Base-by-base conservation (phyloP, 768 basidiomycete species). In the Amanita pseudoporphyria region DNA sequence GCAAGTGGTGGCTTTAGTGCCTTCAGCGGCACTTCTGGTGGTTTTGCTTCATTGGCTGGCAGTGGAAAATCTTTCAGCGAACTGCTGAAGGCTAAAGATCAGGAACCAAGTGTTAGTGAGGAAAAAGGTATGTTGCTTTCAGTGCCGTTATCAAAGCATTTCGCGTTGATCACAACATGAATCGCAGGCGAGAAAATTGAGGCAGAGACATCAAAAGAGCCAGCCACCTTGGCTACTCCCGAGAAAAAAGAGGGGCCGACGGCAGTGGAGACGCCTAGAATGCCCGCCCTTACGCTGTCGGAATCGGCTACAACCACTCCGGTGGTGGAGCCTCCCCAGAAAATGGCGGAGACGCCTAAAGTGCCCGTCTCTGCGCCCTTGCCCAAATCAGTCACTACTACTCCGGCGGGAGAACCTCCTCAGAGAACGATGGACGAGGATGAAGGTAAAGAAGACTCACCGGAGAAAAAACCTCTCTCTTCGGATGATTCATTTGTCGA, bases 41-140 rank as follows among this genome's bases (percentile, higher is more conserved):
- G 71, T 1, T 78, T 82, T 51, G 62, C 67, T 3, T 64, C 71
- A 13, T 65, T 71, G 46, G 56, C 70, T 5, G 68, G 65, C 0
- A 63, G 66, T 1, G 65, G 67, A 31, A 76, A 73, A 55, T 77
- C 84, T 0, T 89, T 84, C 55, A 63, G 68, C 12, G 47, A 49
- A 28, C 22, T 49, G 9, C 42, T 49, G 0, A 48, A 45, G 36
- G 12, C 38, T 1, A 42, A 31, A 39, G 50, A 45, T 24, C 12
- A 19, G 19, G 45, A 24, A 9, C n/a, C 46, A 31, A 16, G 18
- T 10, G 10, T 3, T 21, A 16, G 30, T 9, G 40, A 49, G 18
- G 47, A 16, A 12, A 40, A 49, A 32, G 39, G 47, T 39, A 45
- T 22, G 18, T 33, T 9, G 3, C 16, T 16, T n/a, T 36, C 24